These are phyloP conservation scores for Spencermartinsiella ligniputridi DNA, from an alignment of 1,139 yeast genomes.

Conservation along the genomic window DNA sequence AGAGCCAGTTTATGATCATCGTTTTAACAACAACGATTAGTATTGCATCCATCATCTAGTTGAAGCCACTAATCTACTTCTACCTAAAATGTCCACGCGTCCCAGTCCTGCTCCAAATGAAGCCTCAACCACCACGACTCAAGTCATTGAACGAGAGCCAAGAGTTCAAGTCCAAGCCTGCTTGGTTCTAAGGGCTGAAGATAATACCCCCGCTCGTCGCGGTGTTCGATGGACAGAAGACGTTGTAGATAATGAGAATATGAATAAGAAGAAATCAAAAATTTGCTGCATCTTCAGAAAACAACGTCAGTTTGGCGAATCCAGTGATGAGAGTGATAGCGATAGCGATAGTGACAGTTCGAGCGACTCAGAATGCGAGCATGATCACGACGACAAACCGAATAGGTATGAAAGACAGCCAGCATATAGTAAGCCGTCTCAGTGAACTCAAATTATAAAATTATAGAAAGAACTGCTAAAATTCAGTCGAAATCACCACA, in stretches of 20 bases:
- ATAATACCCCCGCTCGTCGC: slow-evolving; percentile 27
- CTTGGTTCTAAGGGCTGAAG: slow-evolving; percentile 8
- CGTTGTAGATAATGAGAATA: slow-evolving; percentile 81
- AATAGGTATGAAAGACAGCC: slow-evolving; percentile 10
- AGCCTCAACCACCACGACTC: slow-evolving; percentile 8
- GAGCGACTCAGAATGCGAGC: slow-evolving; percentile 11
- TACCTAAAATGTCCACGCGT: background rate
- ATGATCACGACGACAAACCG: slow-evolving; percentile 13
- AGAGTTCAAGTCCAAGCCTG: background rate
- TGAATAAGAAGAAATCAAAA: slow-evolving; percentile 84
- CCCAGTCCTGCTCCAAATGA: slow-evolving; percentile 4
- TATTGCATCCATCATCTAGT: too few species aligned
- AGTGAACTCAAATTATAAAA: too few species aligned
- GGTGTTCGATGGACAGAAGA: slow-evolving; percentile 80
- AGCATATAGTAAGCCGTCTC: background rate
- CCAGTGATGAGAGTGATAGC: slow-evolving; percentile 37
- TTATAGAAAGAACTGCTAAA: too few species aligned
- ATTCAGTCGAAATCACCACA: too few species aligned
- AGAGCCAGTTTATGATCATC: too few species aligned
- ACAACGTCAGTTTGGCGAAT: slow-evolving; percentile 64
- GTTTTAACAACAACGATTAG: too few species aligned
- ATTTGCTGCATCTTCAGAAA: slow-evolving; percentile 97
- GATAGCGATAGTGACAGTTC: slow-evolving; percentile 33
- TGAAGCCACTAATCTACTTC: too few species aligned
- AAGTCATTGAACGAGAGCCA: background rate